Base-by-base conservation (phyloP, 345 rosid genomes). In the Noccaea bulbosa region DNA sequence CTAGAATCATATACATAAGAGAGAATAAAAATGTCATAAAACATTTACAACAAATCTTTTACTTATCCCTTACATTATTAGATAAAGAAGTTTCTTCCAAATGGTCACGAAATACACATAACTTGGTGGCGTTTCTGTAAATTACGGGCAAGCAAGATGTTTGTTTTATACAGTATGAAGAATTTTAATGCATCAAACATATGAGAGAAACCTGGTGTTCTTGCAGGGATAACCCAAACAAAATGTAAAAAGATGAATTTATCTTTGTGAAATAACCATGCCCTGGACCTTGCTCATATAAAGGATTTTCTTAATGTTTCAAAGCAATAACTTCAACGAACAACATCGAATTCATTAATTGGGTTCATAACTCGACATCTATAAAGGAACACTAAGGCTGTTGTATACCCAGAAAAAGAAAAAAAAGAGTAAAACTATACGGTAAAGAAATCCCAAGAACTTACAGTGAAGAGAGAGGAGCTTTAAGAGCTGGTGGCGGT, bases 381-480 rank as follows among this genome's bases (percentile, higher is more conserved):
- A 14, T 54, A 67, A 41, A 32, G 58, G 52, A 54, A 43, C 52
- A 43, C 52, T 53, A 53, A 15, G 62, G 11, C 53, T 54, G 44
- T 22, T 43, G 62, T 54, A 54, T 67, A 67, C 71, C 43, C 62
- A 67, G 43, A 43, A 67, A 11, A 43, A 22, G 32, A 67, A 11
- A 43, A 22, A 43, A 67, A 24, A 67, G 11, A 43, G 34, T 54
- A 67, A 43, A 43, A 41, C 71, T 67, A 44, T 67, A 67, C 47
- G 62, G 71, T 33, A 11, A 43, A 54, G 34, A 67, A 40, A 55
- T 33, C 37, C 58, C 73, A 2, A 32, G 44, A 63, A 71, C 34
- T 83, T 76, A 87, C 47, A 67, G 62, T 51, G 82, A 77, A 14
- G 82, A 44, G 27, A 85, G 80, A 69, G 48, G 27, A 41, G 84